Base-by-base conservation (phyloP, 345 rosid species). In the Ricinus communis region DNA sequence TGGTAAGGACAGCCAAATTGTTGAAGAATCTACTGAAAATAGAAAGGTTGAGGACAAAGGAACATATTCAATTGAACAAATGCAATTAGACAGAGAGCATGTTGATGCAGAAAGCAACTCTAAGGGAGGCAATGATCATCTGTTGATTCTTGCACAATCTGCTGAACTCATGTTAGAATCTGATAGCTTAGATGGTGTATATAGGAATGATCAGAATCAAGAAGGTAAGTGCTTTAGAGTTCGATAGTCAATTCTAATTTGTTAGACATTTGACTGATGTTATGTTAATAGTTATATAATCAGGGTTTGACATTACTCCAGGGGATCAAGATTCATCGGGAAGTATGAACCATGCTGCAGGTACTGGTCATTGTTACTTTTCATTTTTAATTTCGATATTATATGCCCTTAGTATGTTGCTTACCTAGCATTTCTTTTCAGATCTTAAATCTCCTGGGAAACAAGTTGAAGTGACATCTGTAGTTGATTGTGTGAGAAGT, bases 111-210 rank as follows among this genome's bases (percentile, higher is more conserved):
- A n/a, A 7, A 57, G 33, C 15, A 14, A 27, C 7, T 30, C 40
- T 36, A 59, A 58, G 47, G 64, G 64, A 68, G 33, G 33, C 53
- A 61, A 45, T 69, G 31, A 53, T 21, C 69, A 27, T 36, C 46
- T 75, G 11, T 41, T 69, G 73, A 55, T 75, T 30, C 78, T 75
- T 54, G 78, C 70, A 54, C 33, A 69, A 13, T 75, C 57, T 69
- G 73, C 78, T 59, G 78, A 62, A 55, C 41, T 75, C 22, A 75
- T 69, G 69, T 63, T 51, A 16, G 77, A 66, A 59, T 66, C 77
- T 2, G 54, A 59, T 51, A 66, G 40, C 43, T 58, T 58, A 28
- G 19, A 55, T 55, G 31, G 33, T 27, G 2, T 7, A 12, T 4
- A 15, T 57, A 38, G 38, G 38, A 28, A 57, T 28, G 62, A 57